Evolutionary conservation across 371 early-diverging fungal species (phyloP), one percentile per base, ranked within the genome.

Genomic region (Umbelopsis sp.): DNA sequence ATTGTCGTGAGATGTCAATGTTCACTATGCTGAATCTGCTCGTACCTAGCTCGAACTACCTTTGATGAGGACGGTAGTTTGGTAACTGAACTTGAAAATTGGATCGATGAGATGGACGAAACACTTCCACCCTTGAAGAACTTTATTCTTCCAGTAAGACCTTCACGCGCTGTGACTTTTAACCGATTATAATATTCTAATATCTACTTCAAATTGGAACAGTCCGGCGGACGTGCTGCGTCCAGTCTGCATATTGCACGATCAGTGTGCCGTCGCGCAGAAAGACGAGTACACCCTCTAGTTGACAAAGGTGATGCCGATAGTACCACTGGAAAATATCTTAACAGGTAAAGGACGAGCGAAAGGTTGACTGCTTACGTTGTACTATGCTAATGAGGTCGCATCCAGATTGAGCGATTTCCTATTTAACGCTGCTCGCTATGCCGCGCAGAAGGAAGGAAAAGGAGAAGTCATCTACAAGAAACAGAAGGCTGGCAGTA

Each of bases 341-440:
- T 95, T 44, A 95, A 95, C 73, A 76, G 93, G 89, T 85, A 80
- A 63, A 46, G 6, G 18, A 32, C 6, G 37, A 18, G 16, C 64
- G 48, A 64, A 53, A 50, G 38, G 45, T 48, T 66, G 10, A 63
- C 50, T 38, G 20, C 3, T n/a, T 7, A n/a, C 18, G 18, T 1
- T 8, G 5, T 48, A 5, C 5, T 20, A 20, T 48, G 20, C 48
- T 48, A 20, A 48, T 20, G 16, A 16, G 16, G 18, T 18, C n/a
- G 18, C 18, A 10, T 18, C 44, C 44, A 93, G 96, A 44, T 83
- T 97, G 69, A 94, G 94, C 74, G 97, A 97, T 75, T 96, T 87
- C 70, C 74, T 97, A 53, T 97, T 96, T 77, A 91, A 87, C 18
- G 93, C 94, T 3, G 97, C 95, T 3, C 80, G 97, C 51, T 93